phyloP scores from a whole-genome alignment of 108 stramenopile species.

The Bacterosira constricta region DNA sequence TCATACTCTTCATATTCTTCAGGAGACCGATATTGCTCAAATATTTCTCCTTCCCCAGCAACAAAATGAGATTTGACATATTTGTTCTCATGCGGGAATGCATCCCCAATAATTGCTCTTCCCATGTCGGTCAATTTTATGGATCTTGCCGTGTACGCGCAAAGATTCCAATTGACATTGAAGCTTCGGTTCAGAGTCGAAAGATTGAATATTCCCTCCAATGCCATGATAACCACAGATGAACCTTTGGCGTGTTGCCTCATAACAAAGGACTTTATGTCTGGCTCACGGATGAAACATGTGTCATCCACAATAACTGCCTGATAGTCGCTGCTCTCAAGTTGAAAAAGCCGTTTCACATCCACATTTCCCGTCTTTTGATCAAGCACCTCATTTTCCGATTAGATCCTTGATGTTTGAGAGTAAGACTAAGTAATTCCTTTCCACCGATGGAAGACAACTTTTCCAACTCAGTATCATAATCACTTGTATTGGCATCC shows the following conservation, averaged over 20 bases:
- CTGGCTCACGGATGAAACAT: slow-evolving; percentile 12
- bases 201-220: slow-evolving; percentile 12
- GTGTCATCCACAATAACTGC: slow-evolving; percentile 19
- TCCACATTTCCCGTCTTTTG: not conserved
- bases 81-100: slow-evolving; percentile 2
- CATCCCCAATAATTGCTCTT: not conserved
- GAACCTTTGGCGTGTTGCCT: slow-evolving; percentile 5
- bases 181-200: not conserved
- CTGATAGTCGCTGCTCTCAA: slow-evolving; percentile 12
- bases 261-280: slow-evolving; percentile 3
- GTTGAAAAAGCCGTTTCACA: not conserved
- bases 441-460: not conserved
- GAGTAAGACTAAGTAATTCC: not conserved
- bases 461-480: not conserved
- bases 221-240: not conserved
- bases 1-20: slow-evolving; percentile 22
- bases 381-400: not conserved
- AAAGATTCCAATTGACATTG: slow-evolving; percentile 15
- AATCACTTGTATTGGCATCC: not conserved
- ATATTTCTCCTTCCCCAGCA: slow-evolving; percentile 4
- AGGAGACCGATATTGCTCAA: not conserved
- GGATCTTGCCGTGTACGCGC: not conserved
- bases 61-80: slow-evolving; percentile 5
- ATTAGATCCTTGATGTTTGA: not conserved
- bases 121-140: slow-evolving; percentile 12